Conservation (phyloP, 768 basidiomycete genomes). For the Lactifluus rugatus region DNA sequence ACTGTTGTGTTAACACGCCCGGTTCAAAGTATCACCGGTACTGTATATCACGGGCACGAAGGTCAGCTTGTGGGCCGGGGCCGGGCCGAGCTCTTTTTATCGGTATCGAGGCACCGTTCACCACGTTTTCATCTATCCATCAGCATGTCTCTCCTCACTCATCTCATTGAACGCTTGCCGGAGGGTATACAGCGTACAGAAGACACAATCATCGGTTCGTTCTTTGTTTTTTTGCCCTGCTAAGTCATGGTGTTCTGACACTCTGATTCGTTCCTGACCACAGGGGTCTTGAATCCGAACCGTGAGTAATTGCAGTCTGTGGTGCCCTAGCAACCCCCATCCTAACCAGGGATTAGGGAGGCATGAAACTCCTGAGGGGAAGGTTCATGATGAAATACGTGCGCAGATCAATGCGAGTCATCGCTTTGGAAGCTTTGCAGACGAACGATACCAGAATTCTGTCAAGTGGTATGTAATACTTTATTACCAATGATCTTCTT, state of each 20-base stretch:
- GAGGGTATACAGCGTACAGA: conserved; percentile 22
- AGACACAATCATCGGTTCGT: conserved; percentile 19
- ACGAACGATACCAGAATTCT: conserved; percentile 52
- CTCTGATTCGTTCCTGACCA: neutral
- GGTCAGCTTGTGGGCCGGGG: too few species aligned
- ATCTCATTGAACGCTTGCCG: conserved; percentile 18
- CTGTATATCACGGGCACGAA: too few species aligned
- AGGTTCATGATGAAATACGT: conserved; percentile 57
- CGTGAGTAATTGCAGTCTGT: conserved; percentile 11
- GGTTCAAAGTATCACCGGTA: too few species aligned
- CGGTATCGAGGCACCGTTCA: too few species aligned
- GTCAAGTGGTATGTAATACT: conserved; percentile 68
- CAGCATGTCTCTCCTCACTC: conserved; percentile 10
- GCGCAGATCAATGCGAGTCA: conserved; percentile 69
- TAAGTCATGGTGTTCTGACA: neutral
- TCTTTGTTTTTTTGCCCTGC: neutral
- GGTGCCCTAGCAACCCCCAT: neutral
- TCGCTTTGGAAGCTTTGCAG: conserved; percentile 80
- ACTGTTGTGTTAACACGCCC: too few species aligned
- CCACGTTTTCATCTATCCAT: too few species aligned
- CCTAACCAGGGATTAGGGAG: conserved; percentile 31
- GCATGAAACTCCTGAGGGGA: conserved; percentile 71
- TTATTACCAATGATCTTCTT: neutral
- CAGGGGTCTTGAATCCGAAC: conserved; percentile 19
- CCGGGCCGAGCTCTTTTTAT: too few species aligned